Conservation (phyloP, 1,139 yeast genomes). For the Pichia sp. region DNA sequence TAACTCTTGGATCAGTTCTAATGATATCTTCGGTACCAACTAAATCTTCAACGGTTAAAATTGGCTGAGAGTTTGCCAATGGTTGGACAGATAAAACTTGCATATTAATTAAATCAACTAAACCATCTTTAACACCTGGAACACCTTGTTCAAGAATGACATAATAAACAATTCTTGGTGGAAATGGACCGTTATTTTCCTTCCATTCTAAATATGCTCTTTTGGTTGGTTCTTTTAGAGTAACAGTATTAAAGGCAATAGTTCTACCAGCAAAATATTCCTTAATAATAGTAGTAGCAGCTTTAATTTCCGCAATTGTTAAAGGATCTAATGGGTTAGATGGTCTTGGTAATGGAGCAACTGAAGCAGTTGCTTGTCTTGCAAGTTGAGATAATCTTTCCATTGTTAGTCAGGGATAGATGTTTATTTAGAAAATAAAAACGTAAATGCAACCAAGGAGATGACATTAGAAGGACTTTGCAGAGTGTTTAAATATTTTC, state of each 20-base stretch:
- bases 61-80: conserved; percentile 63
- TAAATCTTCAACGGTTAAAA: conserved; percentile 64
- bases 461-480: background rate
- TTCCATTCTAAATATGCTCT: conserved; percentile 58
- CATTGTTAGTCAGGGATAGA: conserved; percentile 31
- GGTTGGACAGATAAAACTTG: conserved; percentile 42
- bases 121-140: conserved; percentile 63
- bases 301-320: conserved; percentile 48
- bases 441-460: background rate
- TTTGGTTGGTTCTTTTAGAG: conserved; percentile 67
- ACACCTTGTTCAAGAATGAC: conserved; percentile 56
- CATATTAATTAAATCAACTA: conserved; percentile 49
- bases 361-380: conserved; percentile 53
- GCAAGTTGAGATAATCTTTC: conserved; percentile 65
- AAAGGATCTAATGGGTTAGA: conserved; percentile 71
- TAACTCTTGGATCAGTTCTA: conserved; percentile 62
- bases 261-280: conserved; percentile 40
- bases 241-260: conserved; percentile 59
- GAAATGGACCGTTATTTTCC: conserved; percentile 52
- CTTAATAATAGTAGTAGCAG: conserved; percentile 40
- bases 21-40: conserved; percentile 57
- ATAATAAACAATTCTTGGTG: conserved; percentile 62
- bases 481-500: background rate
- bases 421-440: background rate
- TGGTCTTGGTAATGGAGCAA: conserved; percentile 47